Evolutionary conservation across 169 alveolate genomes (phyloP).

Genomic region (Plasmodium reichenowi): DNA sequence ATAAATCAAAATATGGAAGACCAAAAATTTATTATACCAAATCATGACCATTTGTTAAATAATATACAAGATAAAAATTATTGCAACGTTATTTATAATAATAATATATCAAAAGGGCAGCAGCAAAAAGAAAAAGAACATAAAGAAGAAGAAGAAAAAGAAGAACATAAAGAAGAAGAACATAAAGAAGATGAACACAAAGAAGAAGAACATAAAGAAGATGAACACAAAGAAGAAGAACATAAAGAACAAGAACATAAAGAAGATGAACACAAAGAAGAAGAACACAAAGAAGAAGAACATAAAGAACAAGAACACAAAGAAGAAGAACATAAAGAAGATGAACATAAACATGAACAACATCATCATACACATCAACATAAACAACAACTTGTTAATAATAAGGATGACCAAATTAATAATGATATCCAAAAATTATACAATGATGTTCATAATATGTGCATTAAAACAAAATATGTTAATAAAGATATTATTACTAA

Average conservation of each 20-base stretch:
- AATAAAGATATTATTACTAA: conserved; percentile 57
- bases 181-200: no score
- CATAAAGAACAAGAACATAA: neutral
- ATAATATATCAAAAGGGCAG: no score
- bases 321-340: conserved; percentile 2
- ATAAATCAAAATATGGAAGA: no score
- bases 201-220: neutral
- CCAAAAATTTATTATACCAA: no score
- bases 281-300: neutral
- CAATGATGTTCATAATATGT: conserved; percentile 55
- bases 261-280: neutral
- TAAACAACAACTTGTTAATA: neutral
- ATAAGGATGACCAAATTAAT: conserved; percentile 25
- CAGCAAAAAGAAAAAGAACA: no score
- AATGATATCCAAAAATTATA: conserved; percentile 56
- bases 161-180: no score
- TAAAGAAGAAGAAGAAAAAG: no score
- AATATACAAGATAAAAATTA: no score
- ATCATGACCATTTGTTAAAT: no score
- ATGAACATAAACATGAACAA: neutral
- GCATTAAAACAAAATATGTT: conserved; percentile 51
- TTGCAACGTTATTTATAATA: no score
- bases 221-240: neutral
- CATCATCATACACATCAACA: neutral
- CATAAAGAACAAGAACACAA: conserved; percentile 36